A percentile compares a stretch with the other conserved stretches of the same genome.
Evolutionary conservation across 106 monocot species (phyloP).

Genomic region (Allium sativum): DNA sequence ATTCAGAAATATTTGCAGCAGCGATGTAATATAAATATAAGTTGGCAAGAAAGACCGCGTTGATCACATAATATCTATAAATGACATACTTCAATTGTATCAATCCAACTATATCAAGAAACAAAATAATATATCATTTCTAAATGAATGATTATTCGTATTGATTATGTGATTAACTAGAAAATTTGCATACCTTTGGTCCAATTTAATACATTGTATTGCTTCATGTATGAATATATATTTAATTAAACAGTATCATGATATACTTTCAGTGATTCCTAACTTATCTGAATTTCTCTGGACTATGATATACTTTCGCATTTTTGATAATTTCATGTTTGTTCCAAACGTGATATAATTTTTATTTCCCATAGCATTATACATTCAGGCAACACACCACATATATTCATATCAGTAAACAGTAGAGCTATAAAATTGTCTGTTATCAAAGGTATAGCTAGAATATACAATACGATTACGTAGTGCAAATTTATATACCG

Average conservation of each 20-base stretch:
- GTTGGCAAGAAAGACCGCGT: slow-evolving; percentile 44
- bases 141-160: not conserved
- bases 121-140: not conserved
- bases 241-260: slow-evolving; percentile 26
- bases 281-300: slow-evolving; percentile 17
- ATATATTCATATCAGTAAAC: slow-evolving; percentile 57
- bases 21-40: slow-evolving; percentile 75
- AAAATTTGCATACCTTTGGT: slow-evolving; percentile 12
- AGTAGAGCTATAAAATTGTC: slow-evolving; percentile 40
- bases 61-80: slow-evolving; percentile 32
- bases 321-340: slow-evolving; percentile 17
- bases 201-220: slow-evolving; percentile 31
- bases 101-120: slow-evolving; percentile 29
- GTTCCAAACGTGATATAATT: slow-evolving; percentile 29
- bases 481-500: slow-evolving; percentile 28
- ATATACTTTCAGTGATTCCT: slow-evolving; percentile 31
- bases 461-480: slow-evolving; percentile 20
- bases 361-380: slow-evolving; percentile 43
- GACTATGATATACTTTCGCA: slow-evolving; percentile 28
- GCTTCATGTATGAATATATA: slow-evolving; percentile 32
- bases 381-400: slow-evolving; percentile 46
- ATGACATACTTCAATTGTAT: slow-evolving; percentile 53
- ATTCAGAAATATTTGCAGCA: slow-evolving; percentile 37
- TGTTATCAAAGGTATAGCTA: not conserved
- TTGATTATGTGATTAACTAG: not conserved